Evolutionary conservation across 257 asterid genomes (phyloP), one percentile per base, ranked within the genome.

Genomic region (Capsicum baccatum): DNA sequence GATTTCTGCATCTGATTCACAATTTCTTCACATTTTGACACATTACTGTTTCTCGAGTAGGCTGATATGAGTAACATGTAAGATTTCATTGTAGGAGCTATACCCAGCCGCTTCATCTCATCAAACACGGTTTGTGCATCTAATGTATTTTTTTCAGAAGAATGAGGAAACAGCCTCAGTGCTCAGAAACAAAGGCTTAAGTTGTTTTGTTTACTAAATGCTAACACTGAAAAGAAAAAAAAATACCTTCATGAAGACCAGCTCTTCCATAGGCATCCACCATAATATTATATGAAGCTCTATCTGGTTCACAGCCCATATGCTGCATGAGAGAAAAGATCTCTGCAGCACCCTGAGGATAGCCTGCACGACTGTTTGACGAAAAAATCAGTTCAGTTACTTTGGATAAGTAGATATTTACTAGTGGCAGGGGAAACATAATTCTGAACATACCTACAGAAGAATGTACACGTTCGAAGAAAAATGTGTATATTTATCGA

Each of bases 211-310:
- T 66, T 48, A 42, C 80, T 73, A 73, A 47, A 73, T 73, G 58
- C 4, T 19, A 74, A 50, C 13, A 12, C 21, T 5, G 19, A 52
- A 47, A 1, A 52, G 3, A 13, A 13, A 5, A 7, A 26, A 26
- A 26, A 26, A 26, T 88, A 93, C 98, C 97, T 88, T 92, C 89
- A 80, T 93, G 89, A 68, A 93, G 93, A 83, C 97, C 97, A 13
- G 97, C 95, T 89, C 92, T 91, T 37, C 97, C 98, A 79, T 94
- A 94, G 39, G 98, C 98, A 82, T 94, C 98, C 87, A 94, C 88
- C 97, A 93, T 88, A 64, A 94, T 94, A 83, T 94, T 94, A 85
- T 91, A 94, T 16, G 98, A 93, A 50, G 97, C 98, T 85, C 92
- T 91, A 80, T 94, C 97, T 44, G 97, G 98, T 85, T 94, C 97